These are phyloP conservation scores for Myxozyma mucilagina DNA, from an alignment of 805 yeast species.

Conservation along the genomic window DNA sequence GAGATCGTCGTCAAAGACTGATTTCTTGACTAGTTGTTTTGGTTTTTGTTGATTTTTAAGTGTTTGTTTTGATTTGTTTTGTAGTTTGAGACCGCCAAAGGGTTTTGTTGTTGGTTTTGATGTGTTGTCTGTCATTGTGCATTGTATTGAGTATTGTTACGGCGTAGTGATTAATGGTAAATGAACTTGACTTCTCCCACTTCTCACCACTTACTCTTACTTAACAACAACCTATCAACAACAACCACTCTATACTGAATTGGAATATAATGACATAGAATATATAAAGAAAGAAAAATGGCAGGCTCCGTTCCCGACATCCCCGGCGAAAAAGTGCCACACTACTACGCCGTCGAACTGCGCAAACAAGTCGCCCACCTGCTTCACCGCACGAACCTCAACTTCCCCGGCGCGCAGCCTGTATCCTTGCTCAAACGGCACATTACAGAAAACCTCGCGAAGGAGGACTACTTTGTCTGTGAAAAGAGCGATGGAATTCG, in stretches of 20 bases:
- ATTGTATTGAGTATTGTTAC: no score
- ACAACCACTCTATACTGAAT: not conserved
- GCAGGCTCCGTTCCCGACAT: constrained; percentile 62
- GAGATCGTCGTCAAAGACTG: constrained; percentile 2
- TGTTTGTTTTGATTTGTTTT: not conserved
- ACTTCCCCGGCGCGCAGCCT: constrained; percentile 85
- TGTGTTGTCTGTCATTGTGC: not conserved
- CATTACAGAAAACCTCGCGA: constrained; percentile 57
- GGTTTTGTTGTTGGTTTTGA: not conserved
- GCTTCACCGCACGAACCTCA: constrained; percentile 54
- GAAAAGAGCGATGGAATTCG: constrained; percentile 95
- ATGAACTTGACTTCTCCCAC: not conserved
- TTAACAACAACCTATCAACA: no score
- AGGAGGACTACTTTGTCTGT: constrained; percentile 87
- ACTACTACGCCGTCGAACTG: constrained; percentile 65
- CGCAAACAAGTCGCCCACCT: constrained; percentile 66
- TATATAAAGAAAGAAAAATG: not conserved
- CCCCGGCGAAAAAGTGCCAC: constrained; percentile 81
- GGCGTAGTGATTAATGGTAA: no score
- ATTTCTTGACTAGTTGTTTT: not conserved
- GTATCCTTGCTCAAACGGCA: constrained; percentile 82
- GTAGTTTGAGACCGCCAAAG: constrained; percentile 13
- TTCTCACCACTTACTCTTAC: no score
- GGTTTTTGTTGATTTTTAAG: not conserved
- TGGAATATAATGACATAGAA: not conserved